Conservation (phyloP, 176 grass and related monocot species). For the Cenchrus purpureus region DNA sequence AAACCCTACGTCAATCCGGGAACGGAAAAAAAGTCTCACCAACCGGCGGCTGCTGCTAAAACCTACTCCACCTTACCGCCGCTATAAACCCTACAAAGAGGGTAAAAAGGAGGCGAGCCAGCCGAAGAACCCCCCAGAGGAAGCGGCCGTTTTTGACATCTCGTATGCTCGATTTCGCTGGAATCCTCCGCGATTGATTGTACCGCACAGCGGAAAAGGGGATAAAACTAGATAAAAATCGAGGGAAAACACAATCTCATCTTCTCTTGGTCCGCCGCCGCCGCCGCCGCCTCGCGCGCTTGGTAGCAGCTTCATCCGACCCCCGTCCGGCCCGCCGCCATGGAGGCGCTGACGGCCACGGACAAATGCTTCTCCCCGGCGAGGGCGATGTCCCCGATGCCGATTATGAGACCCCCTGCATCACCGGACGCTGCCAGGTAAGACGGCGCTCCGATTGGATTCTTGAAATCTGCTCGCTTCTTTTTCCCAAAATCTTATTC, state of each 20-base stretch:
- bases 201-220: constrained; percentile 29
- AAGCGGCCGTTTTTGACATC: constrained; percentile 41
- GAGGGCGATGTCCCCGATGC: constrained; percentile 68
- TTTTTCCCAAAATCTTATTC: constrained; percentile 35
- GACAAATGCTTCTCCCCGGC: constrained; percentile 69
- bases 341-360: constrained; percentile 45
- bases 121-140: constrained; percentile 37
- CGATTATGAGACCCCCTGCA: constrained; percentile 56
- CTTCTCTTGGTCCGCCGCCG: constrained; percentile 10
- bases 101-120: constrained; percentile 35
- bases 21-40: background rate
- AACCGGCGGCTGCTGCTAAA: constrained; percentile 38
- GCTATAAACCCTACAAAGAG: constrained; percentile 50
- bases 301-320: constrained; percentile 29
- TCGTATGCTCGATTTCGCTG: constrained; percentile 29
- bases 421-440: constrained; percentile 64
- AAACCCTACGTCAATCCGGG: constrained; percentile 27
- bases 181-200: constrained; percentile 38
- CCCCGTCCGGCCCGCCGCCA: constrained; percentile 54
- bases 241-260: constrained; percentile 38
- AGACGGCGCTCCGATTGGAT: constrained; percentile 17
- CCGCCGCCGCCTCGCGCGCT: constrained; percentile 22
- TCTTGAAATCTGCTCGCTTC: constrained; percentile 37
- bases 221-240: constrained; percentile 43
- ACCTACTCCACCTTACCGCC: constrained; percentile 26